Evolutionary conservation across 306 rosid species (phyloP), one percentile per base, ranked within the genome.

Genomic region (Crataegus laevigata): DNA sequence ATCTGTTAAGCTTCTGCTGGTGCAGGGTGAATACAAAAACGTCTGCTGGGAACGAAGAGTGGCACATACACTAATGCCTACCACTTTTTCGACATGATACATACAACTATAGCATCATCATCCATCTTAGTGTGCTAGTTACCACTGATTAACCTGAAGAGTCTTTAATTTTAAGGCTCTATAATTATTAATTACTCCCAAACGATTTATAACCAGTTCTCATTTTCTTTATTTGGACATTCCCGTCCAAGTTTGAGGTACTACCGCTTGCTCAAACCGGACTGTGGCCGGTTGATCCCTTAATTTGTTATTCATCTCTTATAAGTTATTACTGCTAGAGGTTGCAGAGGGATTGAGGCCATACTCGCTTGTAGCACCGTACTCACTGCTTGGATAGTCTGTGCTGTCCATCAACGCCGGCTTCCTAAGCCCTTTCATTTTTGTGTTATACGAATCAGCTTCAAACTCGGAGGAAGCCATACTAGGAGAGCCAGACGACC

Each of bases 361-460:
- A 9, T 63, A 30, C 42, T 63, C 68, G 72, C 91, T 87, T 0
- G 94, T 88, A 21, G 42, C 82, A 6, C 93, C 93, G 11, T 13
- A 89, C 3, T 91, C 97, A 8, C 94, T 94, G 85, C 89, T 88
- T 3, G 51, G 82, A 8, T 26, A 79, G 13, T 86, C 75, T 0
- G 76, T 69, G 52, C 91, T 80, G 8, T 78, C 84, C 3, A 51
- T 65, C 3, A 80, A 32, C 17, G 87, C 83, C 3, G 80, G 63
- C 81, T 88, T 89, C 68, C 70, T 82, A 66, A 90, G 79, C 78
- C 51, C 85, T 63, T 73, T 82, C 97, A 94, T 83, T 69, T 90
- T 89, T 0, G 88, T 82, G 26, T 78, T 85, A 80, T 91, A 91
- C 3, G 87, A 58, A 50, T 66, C 77, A 0, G 85, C 74, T n/a